Percentiles rank a stretch among this genome's conserved stretches.
Conservation (phyloP, 345 rosid genomes). For the Ceriops tagal region DNA sequence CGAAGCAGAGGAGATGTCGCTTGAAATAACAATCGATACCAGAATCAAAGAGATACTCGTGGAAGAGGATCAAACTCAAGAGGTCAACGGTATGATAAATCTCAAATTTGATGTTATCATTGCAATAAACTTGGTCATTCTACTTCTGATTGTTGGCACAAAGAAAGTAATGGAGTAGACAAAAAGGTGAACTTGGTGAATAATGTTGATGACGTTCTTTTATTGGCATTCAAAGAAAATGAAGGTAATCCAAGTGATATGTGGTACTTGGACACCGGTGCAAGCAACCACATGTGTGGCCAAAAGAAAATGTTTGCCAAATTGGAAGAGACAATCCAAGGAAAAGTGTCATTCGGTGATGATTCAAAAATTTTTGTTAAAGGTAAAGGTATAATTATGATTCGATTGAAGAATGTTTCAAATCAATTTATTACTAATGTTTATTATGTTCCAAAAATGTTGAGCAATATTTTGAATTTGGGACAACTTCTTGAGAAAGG, state of each 20-base stretch:
- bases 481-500: too few species aligned
- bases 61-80: background rate
- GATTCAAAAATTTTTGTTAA: background rate
- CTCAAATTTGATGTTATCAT: background rate
- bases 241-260: background rate
- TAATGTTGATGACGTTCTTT: background rate
- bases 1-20: background rate
- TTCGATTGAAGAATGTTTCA: background rate
- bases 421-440: background rate
- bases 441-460: background rate
- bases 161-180: background rate
- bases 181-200: background rate
- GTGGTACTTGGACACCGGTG: constrained; percentile 7
- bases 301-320: constrained; percentile 3
- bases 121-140: background rate
- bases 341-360: background rate
- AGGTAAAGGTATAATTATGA: background rate
- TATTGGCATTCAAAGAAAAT: background rate
- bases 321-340: background rate
- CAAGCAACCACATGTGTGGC: background rate
- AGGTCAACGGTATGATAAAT: background rate
- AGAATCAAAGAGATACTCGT: background rate
- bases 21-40: background rate
- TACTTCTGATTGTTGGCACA: too few species aligned
- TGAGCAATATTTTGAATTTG: background rate